A percentile compares a stretch with the other conserved stretches of the same genome.
phyloP scores from a whole-genome alignment of 139 green algal species.

The Chlorella vulgaris region DNA sequence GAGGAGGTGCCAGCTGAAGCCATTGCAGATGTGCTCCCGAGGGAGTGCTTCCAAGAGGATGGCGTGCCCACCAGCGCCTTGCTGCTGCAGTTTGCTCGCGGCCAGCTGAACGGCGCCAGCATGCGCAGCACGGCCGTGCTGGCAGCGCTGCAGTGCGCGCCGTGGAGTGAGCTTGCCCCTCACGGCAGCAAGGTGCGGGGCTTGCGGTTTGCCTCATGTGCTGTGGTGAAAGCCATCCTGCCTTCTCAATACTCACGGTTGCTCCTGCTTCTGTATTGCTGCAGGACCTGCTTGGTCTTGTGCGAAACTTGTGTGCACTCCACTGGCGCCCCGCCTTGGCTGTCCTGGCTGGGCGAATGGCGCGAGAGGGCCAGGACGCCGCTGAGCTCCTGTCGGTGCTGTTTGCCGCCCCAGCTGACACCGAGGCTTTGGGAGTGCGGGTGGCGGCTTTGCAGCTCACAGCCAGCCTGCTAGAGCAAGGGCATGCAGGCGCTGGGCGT shows the following conservation, averaged over 20 bases:
- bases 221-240: too few relatives aligned
- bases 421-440: neutral
- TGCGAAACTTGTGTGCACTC: constrained; percentile 51
- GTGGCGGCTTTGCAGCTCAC: neutral
- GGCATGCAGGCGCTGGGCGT: neutral
- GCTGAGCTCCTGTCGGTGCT: constrained; percentile 5
- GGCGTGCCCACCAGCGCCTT: constrained; percentile 5
- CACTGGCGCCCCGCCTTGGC: constrained; percentile 22
- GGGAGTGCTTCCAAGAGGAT: constrained; percentile 12
- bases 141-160: neutral
- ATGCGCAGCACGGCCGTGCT: neutral
- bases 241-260: too few relatives aligned
- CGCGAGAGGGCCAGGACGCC: neutral
- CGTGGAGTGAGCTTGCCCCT: neutral
- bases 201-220: neutral
- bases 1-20: neutral
- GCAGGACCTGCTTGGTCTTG: constrained; percentile 31
- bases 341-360: neutral
- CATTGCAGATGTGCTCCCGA: neutral
- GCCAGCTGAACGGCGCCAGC: neutral
- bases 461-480: neutral
- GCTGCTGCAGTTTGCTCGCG: neutral
- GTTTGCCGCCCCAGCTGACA: constrained; percentile 3
- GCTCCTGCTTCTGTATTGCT: neutral
- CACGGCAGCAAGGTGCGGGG: neutral